phyloP scores from a whole-genome alignment of 2,329 filamentous ascomycete species.

The Erysiphe neolycopersici region DNA sequence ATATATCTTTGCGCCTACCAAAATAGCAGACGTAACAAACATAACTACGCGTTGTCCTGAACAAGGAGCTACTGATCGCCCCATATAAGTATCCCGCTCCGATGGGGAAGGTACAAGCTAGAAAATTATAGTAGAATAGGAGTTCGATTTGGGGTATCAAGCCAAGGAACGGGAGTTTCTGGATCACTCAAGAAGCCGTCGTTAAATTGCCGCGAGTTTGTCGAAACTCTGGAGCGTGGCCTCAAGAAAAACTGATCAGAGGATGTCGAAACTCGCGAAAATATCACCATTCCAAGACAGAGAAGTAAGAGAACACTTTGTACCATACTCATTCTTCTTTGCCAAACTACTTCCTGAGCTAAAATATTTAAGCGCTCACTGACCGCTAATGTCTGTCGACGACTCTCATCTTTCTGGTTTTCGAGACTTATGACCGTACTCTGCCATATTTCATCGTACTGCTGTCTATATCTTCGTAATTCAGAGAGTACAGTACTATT shows the following conservation, averaged over 20 bases:
- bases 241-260: not conserved
- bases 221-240: not conserved
- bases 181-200: not conserved
- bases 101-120: no score
- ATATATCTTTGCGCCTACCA: no score
- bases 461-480: conserved; percentile 46
- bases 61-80: no score
- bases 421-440: conserved; percentile 81
- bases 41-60: no score
- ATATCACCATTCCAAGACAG: conserved; percentile 69
- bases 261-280: conserved; percentile 27
- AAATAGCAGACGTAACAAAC: no score
- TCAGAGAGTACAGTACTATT: conserved; percentile 71
- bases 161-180: not conserved
- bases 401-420: conserved; percentile 59
- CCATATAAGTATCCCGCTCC: no score
- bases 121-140: no score
- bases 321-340: conserved; percentile 80
- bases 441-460: conserved; percentile 95
- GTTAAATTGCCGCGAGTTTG: not conserved
- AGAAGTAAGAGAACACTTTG: conserved; percentile 70
- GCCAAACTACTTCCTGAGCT: conserved; percentile 71
- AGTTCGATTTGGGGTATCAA: not conserved
- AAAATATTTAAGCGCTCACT: conserved; percentile 59
- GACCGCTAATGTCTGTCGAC: conserved; percentile 60